phyloP scores from a whole-genome alignment of 140 eudicot species.

The Cichorium intybus region DNA sequence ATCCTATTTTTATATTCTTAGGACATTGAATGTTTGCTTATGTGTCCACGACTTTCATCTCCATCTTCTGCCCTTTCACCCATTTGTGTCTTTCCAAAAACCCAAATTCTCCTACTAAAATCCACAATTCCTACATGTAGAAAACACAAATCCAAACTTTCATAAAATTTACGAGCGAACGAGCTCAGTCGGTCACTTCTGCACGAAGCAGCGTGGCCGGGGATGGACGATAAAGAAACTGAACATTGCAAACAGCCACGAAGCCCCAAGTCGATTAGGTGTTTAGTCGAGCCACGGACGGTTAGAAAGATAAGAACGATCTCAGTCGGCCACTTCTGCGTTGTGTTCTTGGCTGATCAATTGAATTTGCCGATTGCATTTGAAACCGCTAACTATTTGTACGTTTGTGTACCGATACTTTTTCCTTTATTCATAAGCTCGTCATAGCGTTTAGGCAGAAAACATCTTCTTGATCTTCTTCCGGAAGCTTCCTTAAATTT shows the following conservation, averaged over 20 bases:
- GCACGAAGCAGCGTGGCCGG: slow-evolving; percentile 33
- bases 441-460: slow-evolving; percentile 46
- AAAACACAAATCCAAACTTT: too few species aligned
- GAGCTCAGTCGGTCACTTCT: slow-evolving; percentile 23
- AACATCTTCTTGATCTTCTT: slow-evolving; percentile 40
- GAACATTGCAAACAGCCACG: slow-evolving; percentile 16
- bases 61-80: too few species aligned
- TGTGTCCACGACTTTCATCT: too few species aligned
- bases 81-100: too few species aligned
- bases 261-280: slow-evolving; percentile 15
- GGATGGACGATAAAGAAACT: slow-evolving; percentile 26
- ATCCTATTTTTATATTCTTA: too few species aligned
- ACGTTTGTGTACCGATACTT: slow-evolving; percentile 36
- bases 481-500: slow-evolving; percentile 29
- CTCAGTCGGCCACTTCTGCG: too few species aligned
- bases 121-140: too few species aligned
- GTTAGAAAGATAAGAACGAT: slow-evolving; percentile 23
- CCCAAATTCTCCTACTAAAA: too few species aligned
- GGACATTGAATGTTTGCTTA: too few species aligned
- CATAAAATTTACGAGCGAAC: background rate
- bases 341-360: too few species aligned
- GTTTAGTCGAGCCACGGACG: slow-evolving; percentile 24
- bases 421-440: slow-evolving; percentile 40
- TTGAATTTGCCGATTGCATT: slow-evolving; percentile 94
- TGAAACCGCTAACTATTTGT: slow-evolving; percentile 78